Evolutionary conservation across 192 early-diverging fungal species (phyloP), one percentile per base, ranked within the genome.

Genomic region (Rhizophagus prolifer): DNA sequence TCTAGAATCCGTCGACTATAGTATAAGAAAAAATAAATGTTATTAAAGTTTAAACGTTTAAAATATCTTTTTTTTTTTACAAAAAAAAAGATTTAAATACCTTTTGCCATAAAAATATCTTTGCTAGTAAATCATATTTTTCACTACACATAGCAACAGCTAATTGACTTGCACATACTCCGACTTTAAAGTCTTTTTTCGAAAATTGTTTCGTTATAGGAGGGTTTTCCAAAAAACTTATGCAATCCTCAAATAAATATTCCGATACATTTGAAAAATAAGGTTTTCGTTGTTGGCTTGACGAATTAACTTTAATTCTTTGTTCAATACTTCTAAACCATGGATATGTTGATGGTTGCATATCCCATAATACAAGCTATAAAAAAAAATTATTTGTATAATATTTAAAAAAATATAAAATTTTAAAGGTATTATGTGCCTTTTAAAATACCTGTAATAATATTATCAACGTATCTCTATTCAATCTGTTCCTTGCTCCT

Each of bases 351-450:
- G 61, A 44, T 16, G 72, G 75, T 46, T 82, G 58, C 12, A 59
- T 69, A 77, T 84, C 81, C 82, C 81, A 84, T 23, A 84, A 67
- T 26, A 86, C 74, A 30, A 85, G 36, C 84, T 85, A 75, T 50
- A 38, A 31, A 50, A 67, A 14, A 38, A 41, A 38, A 38, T 38
- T 8, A 41, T 8, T n/a, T 9, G 41, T 9, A 38, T 19, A n/a
- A n/a, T 34, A 34, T 34, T 34, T 34, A 34, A 34, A 34, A 34
- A 34, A n/a, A n/a, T n/a, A n/a, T n/a, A n/a, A n/a, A n/a, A n/a
- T n/a, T n/a, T n/a, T n/a, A n/a, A n/a, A n/a, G n/a, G n/a, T n/a
- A 34, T 34, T 34, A 34, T 58, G 31, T 68, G 46, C 44, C n/a
- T 13, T 25, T 9, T 23, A 28, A 19, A 44, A 54, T 74, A 85